phyloP scores from a whole-genome alignment of 192 early-diverging fungal genomes.

The Chytriomyces sp. region DNA sequence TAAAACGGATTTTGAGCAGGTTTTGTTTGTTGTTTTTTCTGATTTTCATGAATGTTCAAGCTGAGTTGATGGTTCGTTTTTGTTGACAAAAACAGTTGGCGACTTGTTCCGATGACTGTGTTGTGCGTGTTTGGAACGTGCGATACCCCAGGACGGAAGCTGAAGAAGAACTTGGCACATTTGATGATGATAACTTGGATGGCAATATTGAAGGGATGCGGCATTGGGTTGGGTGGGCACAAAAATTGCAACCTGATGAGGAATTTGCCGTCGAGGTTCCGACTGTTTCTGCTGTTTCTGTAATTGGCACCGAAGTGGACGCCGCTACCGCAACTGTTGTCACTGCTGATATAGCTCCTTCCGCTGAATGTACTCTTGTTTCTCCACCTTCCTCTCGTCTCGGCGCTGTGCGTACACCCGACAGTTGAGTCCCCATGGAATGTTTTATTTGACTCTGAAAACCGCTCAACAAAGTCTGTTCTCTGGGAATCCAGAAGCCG shows the following conservation, averaged over 20 bases:
- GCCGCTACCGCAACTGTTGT: background rate
- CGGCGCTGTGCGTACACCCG: background rate
- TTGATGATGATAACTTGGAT: constrained; percentile 16
- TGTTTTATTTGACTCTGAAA: too few relatives aligned
- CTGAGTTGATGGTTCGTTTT: too few relatives aligned
- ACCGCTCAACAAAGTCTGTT: too few relatives aligned
- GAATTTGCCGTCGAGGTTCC: background rate
- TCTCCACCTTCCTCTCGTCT: background rate
- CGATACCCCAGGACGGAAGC: background rate
- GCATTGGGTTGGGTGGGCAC: constrained; percentile 20
- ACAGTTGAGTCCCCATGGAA: too few relatives aligned
- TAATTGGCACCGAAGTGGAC: background rate
- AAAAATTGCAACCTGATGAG: too few relatives aligned
- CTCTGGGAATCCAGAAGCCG: too few relatives aligned
- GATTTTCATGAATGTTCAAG: background rate
- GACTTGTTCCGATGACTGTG: constrained; percentile 77
- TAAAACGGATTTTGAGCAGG: constrained; percentile 54
- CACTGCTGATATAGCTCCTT: background rate
- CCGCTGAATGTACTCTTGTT: background rate
- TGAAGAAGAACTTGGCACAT: background rate
- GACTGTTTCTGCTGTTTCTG: background rate
- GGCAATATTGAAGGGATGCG: background rate
- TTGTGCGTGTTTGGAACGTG: constrained; percentile 72
- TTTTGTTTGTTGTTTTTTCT: constrained; percentile 23
- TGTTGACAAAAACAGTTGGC: constrained; percentile 60